Evolutionary conservation across 176 grass and related monocot species (phyloP).

Genomic region (Chrysopogon serrulatus): DNA sequence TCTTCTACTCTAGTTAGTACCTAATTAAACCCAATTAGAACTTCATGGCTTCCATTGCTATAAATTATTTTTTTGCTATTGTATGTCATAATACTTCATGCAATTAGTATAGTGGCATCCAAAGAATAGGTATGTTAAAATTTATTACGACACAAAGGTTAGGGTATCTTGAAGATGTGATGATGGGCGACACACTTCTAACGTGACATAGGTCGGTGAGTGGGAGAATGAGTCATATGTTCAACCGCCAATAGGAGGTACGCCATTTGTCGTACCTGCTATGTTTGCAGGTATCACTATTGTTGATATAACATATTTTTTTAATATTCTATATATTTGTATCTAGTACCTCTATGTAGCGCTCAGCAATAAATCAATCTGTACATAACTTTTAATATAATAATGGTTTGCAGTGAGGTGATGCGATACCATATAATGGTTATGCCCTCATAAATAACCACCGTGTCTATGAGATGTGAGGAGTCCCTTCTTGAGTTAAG

Average conservation of each 20-base stretch:
- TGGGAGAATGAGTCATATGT: background rate
- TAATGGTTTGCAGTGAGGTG: too few relatives aligned
- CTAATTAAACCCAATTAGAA: background rate
- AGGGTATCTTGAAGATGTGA: background rate
- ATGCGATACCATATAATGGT: too few relatives aligned
- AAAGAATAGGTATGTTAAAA: background rate
- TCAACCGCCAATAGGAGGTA: background rate
- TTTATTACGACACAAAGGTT: background rate
- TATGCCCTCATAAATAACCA: too few relatives aligned
- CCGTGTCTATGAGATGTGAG: too few relatives aligned
- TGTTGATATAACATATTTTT: rapidly evolving
- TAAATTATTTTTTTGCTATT: background rate
- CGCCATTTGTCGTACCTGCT: too few relatives aligned
- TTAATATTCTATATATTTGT: background rate
- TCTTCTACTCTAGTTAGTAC: background rate
- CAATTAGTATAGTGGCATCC: background rate
- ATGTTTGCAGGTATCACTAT: background rate
- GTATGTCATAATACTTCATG: background rate
- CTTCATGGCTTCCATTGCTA: background rate
- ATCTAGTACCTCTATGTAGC: background rate
- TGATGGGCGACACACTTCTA: too few relatives aligned
- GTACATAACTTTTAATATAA: too few relatives aligned
- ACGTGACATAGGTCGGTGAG: background rate
- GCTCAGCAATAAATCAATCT: background rate
- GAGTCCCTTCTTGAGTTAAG: too few relatives aligned